These are phyloP conservation scores for Geranium incanum DNA, from an alignment of 441 rosid genomes.

Conservation along the genomic window DNA sequence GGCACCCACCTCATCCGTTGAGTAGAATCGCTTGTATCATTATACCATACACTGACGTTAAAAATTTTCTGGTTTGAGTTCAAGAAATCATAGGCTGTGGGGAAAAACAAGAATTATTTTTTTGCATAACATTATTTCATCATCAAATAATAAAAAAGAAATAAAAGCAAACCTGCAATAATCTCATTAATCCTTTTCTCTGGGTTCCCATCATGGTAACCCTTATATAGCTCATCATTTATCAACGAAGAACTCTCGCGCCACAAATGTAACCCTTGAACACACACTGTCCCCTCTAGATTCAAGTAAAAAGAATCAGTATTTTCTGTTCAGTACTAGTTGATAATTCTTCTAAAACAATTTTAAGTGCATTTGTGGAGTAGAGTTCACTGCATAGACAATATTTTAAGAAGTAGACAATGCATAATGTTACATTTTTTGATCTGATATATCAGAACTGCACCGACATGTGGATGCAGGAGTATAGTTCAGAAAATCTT, in stretches of 20 bases:
- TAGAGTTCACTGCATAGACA: not conserved
- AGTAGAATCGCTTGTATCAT: not conserved
- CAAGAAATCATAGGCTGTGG: conserved; percentile 19
- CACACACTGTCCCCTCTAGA: not conserved
- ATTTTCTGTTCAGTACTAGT: not conserved
- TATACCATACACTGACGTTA: conserved; percentile 17
- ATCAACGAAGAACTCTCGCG: conserved; percentile 9
- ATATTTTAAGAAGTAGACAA: not conserved
- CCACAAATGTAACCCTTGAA: conserved; percentile 13
- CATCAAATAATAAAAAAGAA: not conserved
- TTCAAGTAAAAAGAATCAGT: not conserved
- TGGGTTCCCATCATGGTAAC: conserved; percentile 9
- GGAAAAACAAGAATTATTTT: not conserved
- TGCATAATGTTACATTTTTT: not conserved
- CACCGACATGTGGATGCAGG: not conserved
- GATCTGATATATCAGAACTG: not conserved
- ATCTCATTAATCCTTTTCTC: conserved; percentile 14
- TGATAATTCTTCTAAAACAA: too few relatives aligned
- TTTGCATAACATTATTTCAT: not conserved
- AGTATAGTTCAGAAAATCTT: not conserved
- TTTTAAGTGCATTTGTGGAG: too few relatives aligned
- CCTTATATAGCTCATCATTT: conserved; percentile 14
- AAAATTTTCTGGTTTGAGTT: conserved; percentile 8
- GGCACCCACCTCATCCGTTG: not conserved
- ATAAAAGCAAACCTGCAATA: conserved; percentile 11